Conservation (phyloP, 495 filamentous ascomycete genomes). For the Aspergillus heteromorphus region DNA sequence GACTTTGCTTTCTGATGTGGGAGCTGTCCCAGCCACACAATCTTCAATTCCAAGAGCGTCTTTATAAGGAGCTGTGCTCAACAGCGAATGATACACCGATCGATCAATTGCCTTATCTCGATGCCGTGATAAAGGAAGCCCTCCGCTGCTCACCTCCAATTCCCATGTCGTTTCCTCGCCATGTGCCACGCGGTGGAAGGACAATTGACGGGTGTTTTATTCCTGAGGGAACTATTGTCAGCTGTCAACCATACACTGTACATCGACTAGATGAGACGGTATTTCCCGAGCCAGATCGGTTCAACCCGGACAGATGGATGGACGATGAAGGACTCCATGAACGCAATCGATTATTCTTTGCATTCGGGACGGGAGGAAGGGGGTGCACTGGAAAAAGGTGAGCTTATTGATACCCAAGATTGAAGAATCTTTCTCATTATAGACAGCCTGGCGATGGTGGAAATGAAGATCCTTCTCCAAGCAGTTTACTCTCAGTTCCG, state of each 20-base stretch:
- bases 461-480: constrained; percentile 58
- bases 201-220: constrained; percentile 39
- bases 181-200: constrained; percentile 44
- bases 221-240: constrained; percentile 58
- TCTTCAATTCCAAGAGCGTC: constrained; percentile 33
- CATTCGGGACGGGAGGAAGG: constrained; percentile 38
- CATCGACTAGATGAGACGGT: constrained; percentile 54
- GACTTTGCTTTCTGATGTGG: constrained; percentile 61
- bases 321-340: constrained; percentile 37
- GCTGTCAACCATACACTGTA: constrained; percentile 61
- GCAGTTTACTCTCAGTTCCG: constrained; percentile 53
- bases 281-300: constrained; percentile 50
- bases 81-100: constrained; percentile 22
- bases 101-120: constrained; percentile 53
- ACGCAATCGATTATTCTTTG: constrained; percentile 39
- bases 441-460: constrained; percentile 54
- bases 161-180: constrained; percentile 60
- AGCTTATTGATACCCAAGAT: constrained; percentile 7
- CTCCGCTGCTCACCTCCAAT: constrained; percentile 58
- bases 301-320: constrained; percentile 62
- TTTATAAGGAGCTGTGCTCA: constrained; percentile 43
- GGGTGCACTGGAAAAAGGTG: constrained; percentile 46
- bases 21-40: constrained; percentile 54
- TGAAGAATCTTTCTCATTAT: constrained; percentile 26
- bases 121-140: constrained; percentile 57